Evolutionary conservation across 169 alveolate genomes (phyloP).

Genomic region (Babesia ovis): DNA sequence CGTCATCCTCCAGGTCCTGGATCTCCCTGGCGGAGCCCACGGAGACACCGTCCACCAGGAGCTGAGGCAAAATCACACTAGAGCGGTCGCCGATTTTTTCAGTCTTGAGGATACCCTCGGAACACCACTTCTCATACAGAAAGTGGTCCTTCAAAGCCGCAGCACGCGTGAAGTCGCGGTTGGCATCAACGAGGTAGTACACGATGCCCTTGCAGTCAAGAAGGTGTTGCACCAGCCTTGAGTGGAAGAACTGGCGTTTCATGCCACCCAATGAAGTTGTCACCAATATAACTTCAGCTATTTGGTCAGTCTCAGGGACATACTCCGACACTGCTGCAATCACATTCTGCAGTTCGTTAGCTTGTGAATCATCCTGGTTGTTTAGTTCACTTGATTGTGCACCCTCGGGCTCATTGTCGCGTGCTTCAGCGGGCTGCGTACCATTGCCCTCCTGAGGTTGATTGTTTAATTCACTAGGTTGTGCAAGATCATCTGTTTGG

Average conservation of each 20-base stretch:
- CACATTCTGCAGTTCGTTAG: too few species aligned
- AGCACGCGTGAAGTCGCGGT: constrained; percentile 83
- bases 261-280: constrained; percentile 84
- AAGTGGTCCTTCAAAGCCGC: constrained; percentile 80
- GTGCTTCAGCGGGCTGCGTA: too few species aligned
- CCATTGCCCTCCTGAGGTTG: too few species aligned
- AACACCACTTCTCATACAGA: constrained; percentile 79
- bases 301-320: constrained; percentile 1
- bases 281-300: constrained; percentile 81
- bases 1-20: constrained; percentile 88
- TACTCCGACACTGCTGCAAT: not conserved
- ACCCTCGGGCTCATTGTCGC: too few species aligned
- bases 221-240: constrained; percentile 80
- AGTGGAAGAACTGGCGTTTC: constrained; percentile 78
- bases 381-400: too few species aligned
- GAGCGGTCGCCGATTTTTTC: constrained; percentile 34
- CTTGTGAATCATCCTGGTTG: too few species aligned
- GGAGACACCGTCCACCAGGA: constrained; percentile 82
- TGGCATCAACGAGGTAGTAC: constrained; percentile 83
- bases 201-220: constrained; percentile 86
- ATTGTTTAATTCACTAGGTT: too few species aligned
- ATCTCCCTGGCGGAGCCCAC: constrained; percentile 78
- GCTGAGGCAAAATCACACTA: constrained; percentile 79
- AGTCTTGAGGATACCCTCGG: constrained; percentile 73
- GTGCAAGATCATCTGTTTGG: too few species aligned